Evolutionary conservation across 75 land plant species (phyloP).

Genomic region (Pseudotsuga menziesii): DNA sequence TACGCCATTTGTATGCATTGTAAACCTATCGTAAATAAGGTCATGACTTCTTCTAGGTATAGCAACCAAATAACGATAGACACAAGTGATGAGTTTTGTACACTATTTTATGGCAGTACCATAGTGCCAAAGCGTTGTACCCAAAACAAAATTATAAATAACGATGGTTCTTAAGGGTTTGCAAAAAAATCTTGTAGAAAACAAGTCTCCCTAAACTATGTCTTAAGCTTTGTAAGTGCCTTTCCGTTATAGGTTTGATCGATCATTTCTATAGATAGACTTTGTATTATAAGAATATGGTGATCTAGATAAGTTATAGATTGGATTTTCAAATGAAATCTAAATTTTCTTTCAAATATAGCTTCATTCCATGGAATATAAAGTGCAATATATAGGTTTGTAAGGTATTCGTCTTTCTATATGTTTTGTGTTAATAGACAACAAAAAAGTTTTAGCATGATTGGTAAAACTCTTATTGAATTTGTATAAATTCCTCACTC

Average conservation of each 20-base stretch:
- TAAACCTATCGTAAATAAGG: too few species aligned
- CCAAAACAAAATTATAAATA: too few species aligned
- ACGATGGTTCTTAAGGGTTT: slow-evolving; percentile 64
- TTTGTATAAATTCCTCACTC: neutral
- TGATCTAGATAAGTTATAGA: slow-evolving; percentile 20
- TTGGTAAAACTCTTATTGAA: neutral
- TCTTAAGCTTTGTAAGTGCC: slow-evolving; percentile 60
- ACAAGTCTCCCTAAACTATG: slow-evolving; percentile 40
- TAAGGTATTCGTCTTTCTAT: neutral
- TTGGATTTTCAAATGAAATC: neutral
- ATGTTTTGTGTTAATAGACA: neutral
- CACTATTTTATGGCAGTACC: too few species aligned
- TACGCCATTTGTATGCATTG: too few species aligned
- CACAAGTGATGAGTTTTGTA: too few species aligned
- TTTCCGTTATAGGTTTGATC: slow-evolving; percentile 54
- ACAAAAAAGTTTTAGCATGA: neutral
- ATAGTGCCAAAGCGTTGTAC: too few species aligned
- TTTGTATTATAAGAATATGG: slow-evolving; percentile 71
- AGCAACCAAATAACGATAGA: too few species aligned
- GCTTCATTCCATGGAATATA: neutral
- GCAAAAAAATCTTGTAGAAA: slow-evolving; percentile 35
- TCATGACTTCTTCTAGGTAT: too few species aligned
- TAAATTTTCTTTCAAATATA: neutral
- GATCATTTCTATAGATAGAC: slow-evolving; percentile 66
- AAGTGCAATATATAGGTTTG: neutral